Base-by-base conservation (phyloP, 371 early-diverging fungal genomes). In the Phascolomyces articulosus region DNA sequence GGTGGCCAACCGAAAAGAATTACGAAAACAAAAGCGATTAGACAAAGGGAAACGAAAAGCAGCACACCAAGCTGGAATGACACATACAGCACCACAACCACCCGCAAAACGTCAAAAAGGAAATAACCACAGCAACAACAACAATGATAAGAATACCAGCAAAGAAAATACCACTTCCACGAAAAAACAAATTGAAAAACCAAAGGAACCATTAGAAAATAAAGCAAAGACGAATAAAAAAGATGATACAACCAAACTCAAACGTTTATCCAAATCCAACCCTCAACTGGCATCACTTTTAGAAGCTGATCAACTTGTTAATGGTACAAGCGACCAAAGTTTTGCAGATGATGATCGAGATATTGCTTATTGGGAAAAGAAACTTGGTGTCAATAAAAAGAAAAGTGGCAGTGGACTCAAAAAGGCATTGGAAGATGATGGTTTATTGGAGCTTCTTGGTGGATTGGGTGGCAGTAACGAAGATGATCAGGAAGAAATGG, bases 351-450 rank as follows among this genome's bases (percentile, higher is more conserved):
- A 93, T 60, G 95, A 95, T 55, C 82, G 79, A 24, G 90, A 90
- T 40, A 85, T 94, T 74, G 87, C 85, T 23, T 84, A 86, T 49
- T 91, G 92, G 70, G 91, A 93, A 55, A 87, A 88, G 68, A 91
- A 91, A 65, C 80, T 96, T 16, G 91, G 91, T 1, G 70, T 93
- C 11, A 64, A 70, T 65, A 94, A 93, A 65, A 85, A 82, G 55
- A 84, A 79, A 58, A 78, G 80, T 40, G 51, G 51, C 7, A 75
- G 69, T 34, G 55, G 84, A 20, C 60, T 78, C 15, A 79, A 80
- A 48, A 88, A 79, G 40, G 84, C 83, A 1, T 86, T 91, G 55
- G 74, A 79, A 49, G 83, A 88, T 2, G 92, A 91, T 66, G 83
- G 83, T 15, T 64, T 83, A 34, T 54, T 80, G 48, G 83, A 83